phyloP scores from a whole-genome alignment of 2,329 filamentous ascomycete species.

The Fusarium sp. region DNA sequence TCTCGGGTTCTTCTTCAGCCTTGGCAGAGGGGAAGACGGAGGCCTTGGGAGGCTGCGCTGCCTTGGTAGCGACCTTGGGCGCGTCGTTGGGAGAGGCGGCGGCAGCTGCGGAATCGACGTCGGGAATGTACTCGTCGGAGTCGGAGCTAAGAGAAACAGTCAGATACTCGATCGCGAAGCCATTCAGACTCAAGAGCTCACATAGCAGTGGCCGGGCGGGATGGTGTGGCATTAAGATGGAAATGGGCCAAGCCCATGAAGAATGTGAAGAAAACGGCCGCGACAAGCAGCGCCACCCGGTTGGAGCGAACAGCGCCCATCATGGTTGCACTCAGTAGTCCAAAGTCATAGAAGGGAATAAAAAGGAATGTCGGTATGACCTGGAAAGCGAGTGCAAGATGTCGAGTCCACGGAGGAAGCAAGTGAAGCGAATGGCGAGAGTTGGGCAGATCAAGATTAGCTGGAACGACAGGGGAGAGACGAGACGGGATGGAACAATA shows the following conservation, averaged over 20 bases:
- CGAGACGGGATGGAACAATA: background rate
- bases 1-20: background rate
- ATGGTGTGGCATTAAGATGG: background rate
- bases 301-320: conserved; percentile 21
- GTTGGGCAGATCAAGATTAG: background rate
- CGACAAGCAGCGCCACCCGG: conserved; percentile 5
- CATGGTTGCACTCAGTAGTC: background rate
- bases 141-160: background rate
- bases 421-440: background rate
- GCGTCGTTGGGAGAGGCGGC: background rate
- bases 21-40: background rate
- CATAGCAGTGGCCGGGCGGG: background rate
- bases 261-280: conserved; percentile 18
- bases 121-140: background rate
- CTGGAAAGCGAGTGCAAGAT: background rate
- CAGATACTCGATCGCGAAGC: background rate
- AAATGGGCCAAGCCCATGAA: conserved; percentile 18
- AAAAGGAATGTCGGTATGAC: background rate
- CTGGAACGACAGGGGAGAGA: background rate
- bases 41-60: background rate
- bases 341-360: conserved; percentile 3
- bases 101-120: background rate
- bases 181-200: background rate
- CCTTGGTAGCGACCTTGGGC: background rate
- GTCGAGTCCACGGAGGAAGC: background rate